Percentiles rank a stretch among this genome's conserved stretches.
Conservation (phyloP, 768 basidiomycete species). For the Tricholoma sp. region DNA sequence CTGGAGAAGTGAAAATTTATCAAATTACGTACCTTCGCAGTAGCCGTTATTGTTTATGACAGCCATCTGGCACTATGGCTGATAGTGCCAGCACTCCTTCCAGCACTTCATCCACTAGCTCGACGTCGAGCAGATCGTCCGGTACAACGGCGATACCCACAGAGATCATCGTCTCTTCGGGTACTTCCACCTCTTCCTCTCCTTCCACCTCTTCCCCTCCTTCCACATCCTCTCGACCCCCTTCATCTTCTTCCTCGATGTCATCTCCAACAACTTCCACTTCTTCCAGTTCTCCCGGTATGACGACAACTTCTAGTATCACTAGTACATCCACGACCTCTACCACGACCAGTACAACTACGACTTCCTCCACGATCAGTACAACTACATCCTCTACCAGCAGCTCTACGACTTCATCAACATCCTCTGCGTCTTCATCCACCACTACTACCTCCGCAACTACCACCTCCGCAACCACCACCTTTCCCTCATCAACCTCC, state of each 20-base stretch:
- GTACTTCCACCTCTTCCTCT: slow-evolving; percentile 12
- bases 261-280: slow-evolving; percentile 7
- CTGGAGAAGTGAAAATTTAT: background rate
- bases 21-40: slow-evolving; percentile 5
- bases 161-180: slow-evolving; percentile 13
- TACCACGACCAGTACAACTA: slow-evolving; percentile 18
- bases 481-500: slow-evolving; percentile 13
- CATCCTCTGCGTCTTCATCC: slow-evolving; percentile 10
- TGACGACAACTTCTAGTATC: slow-evolving; percentile 20
- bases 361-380: slow-evolving; percentile 9
- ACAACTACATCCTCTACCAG: slow-evolving; percentile 8
- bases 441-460: slow-evolving; percentile 13
- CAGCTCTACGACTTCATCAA: slow-evolving; percentile 12
- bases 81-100: slow-evolving; percentile 9
- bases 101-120: background rate
- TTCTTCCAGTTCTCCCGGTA: slow-evolving; percentile 14
- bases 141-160: background rate
- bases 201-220: slow-evolving; percentile 7
- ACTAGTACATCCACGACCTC: slow-evolving; percentile 14
- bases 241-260: slow-evolving; percentile 4
- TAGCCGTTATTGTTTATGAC: background rate
- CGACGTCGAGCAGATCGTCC: background rate
- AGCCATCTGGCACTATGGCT: slow-evolving; percentile 11
- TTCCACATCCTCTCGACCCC: slow-evolving; percentile 11
- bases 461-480: slow-evolving; percentile 14